Evolutionary conservation across 345 rosid species (phyloP), one percentile per base, ranked within the genome.

Genomic region (Syzygium oleosum): DNA sequence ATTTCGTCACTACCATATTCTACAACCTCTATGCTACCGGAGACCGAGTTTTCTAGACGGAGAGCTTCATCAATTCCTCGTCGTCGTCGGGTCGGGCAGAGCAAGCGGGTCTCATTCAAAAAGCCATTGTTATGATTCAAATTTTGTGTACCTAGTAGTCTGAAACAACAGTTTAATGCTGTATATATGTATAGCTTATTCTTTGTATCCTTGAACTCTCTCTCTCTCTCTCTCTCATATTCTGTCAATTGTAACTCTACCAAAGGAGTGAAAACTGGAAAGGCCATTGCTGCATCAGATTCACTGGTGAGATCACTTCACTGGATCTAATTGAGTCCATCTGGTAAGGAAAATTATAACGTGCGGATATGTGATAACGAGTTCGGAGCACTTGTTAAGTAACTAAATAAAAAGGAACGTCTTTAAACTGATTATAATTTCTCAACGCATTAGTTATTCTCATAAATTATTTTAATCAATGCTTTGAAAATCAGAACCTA

Each of bases 21-120:
- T 98, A 96, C 94, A 92, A 93, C 91, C 58, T 94, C 43, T 94
- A 87, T 63, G 95, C 99, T 13, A 96, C 99, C 5, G 99, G 96
- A 51, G 98, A 98, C 16, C 92, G 95, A 90, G 97, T 98, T 90
- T 94, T 98, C 90, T 95, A 90, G 89, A 1, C 14, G 14, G 83
- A 73, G 49, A 38, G 46, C 83, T 21, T 38, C 83, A 19, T 11
- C 14, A 0, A 21, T 73, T 73, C 80, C 27, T 21, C 27, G 0
- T 73, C 27, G 0, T 73, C 1, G 83, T 5, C 27, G 49, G 12
- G 49, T 38, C 15, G 27, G 27, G 21, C 49, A 5, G 19, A 38
- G 25, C 49, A 38, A 73, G 83, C 13, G 14, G 49, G 25, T 68
- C 79, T 68, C 43, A 9, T 16, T 31, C 22, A 31, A 16, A 16